These are phyloP conservation scores for Neobulgaria alba DNA, from an alignment of 2,329 filamentous ascomycete species.

Conservation along the genomic window DNA sequence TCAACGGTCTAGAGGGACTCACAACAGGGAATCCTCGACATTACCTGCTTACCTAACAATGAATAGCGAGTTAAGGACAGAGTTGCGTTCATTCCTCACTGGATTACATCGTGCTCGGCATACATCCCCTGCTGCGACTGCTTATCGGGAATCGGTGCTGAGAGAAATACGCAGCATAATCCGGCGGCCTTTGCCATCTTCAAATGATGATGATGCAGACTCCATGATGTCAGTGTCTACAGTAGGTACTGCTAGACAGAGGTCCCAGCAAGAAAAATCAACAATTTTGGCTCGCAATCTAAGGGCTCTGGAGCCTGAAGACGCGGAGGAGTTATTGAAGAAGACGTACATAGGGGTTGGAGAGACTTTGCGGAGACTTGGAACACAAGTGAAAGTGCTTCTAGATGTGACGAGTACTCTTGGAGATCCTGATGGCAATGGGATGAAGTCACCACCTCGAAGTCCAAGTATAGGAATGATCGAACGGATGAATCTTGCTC, in stretches of 20 bases:
- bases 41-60: slow-evolving; percentile 74
- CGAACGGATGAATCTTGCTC: slow-evolving; percentile 16
- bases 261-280: slow-evolving; percentile 74
- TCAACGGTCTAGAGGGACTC: slow-evolving; percentile 59
- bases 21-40: slow-evolving; percentile 56
- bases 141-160: slow-evolving; percentile 75
- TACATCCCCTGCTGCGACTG: slow-evolving; percentile 66
- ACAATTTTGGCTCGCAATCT: slow-evolving; percentile 81
- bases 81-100: slow-evolving; percentile 61
- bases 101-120: slow-evolving; percentile 70
- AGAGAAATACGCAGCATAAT: slow-evolving; percentile 83
- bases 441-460: slow-evolving; percentile 19
- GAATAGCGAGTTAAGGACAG: slow-evolving; percentile 58
- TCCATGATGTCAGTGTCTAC: slow-evolving; percentile 84
- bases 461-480: slow-evolving; percentile 25
- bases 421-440: slow-evolving; percentile 13
- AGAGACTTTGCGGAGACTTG: slow-evolving; percentile 75
- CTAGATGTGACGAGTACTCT: slow-evolving; percentile 78
- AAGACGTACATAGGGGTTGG: slow-evolving; percentile 82
- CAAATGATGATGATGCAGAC: slow-evolving; percentile 79
- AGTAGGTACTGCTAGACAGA: slow-evolving; percentile 51
- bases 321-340: slow-evolving; percentile 74
- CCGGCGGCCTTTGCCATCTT: slow-evolving; percentile 77
- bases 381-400: slow-evolving; percentile 89
- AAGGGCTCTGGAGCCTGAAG: slow-evolving; percentile 70